Evolutionary conservation across 140 eudicot genomes (phyloP).

Genomic region (Erigeron philadelphicus): DNA sequence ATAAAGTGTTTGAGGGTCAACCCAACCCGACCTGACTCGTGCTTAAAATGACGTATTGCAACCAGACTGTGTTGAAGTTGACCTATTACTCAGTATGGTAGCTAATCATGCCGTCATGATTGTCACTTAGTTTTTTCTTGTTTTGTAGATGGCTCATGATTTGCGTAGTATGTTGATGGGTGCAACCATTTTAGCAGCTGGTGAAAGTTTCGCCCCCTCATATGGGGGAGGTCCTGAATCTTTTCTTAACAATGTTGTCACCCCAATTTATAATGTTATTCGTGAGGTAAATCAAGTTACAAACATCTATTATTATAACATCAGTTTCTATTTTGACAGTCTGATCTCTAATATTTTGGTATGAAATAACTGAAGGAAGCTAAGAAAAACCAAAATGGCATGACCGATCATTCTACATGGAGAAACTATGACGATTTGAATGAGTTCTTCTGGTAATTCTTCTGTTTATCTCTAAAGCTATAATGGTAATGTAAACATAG

Average conservation of each 20-base stretch:
- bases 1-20: background rate
- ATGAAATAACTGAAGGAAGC: constrained; percentile 74
- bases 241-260: constrained; percentile 62
- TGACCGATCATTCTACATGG: constrained; percentile 90
- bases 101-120: no score
- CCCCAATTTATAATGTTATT: constrained; percentile 72
- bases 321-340: background rate
- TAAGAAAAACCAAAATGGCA: constrained; percentile 72
- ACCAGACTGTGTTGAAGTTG: background rate
- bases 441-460: constrained; percentile 75
- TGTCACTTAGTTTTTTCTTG: background rate
- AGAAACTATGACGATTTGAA: constrained; percentile 95
- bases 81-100: background rate
- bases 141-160: constrained; percentile 82
- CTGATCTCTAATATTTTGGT: constrained; percentile 28
- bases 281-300: constrained; percentile 43
- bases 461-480: constrained; percentile 10
- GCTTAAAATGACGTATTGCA: background rate
- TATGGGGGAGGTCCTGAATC: constrained; percentile 68
- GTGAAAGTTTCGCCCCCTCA: constrained; percentile 69
- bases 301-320: background rate
- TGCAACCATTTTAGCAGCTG: constrained; percentile 63
- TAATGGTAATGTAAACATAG: background rate
- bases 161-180: constrained; percentile 79
- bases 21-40: constrained; percentile 1